Evolutionary conservation across 2,329 filamentous ascomycete genomes (phyloP).

Genomic region (Raffaelea ambrosiae): DNA sequence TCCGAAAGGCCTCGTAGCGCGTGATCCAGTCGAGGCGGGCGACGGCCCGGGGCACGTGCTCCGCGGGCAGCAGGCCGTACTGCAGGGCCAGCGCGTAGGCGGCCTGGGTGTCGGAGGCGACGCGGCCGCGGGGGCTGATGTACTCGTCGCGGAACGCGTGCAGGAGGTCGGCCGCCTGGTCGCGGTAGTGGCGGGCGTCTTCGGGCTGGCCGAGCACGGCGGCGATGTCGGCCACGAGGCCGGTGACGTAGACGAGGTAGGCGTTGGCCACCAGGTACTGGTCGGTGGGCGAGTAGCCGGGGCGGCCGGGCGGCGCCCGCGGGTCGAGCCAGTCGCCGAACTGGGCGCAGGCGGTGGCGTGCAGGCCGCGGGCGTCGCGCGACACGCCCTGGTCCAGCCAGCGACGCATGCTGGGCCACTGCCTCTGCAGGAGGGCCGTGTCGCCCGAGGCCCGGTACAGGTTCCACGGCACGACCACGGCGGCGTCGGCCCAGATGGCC

Average conservation of each 20-base stretch:
- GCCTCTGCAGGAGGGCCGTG: conserved; percentile 16
- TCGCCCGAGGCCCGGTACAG: conserved; percentile 21
- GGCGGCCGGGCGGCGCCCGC: conserved; percentile 21
- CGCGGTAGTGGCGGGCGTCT: conserved; percentile 13
- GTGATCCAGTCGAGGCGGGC: conserved; percentile 10
- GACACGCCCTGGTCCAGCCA: conserved; percentile 21
- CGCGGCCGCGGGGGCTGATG: conserved; percentile 6
- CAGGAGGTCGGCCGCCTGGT: conserved; percentile 17
- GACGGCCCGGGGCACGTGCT: not conserved
- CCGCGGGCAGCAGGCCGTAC: conserved; percentile 15
- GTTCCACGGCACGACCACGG: conserved; percentile 19
- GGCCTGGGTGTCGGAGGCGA: conserved; percentile 17
- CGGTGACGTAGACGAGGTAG: conserved; percentile 25
- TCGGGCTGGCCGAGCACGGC: conserved; percentile 14
- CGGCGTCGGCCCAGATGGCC: conserved; percentile 20
- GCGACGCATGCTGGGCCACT: conserved; percentile 18
- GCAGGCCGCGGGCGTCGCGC: conserved; percentile 18
- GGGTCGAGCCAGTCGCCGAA: conserved; percentile 31
- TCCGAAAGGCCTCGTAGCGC: conserved; percentile 9
- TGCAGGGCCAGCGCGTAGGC: conserved; percentile 17
- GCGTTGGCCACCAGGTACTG: conserved; percentile 25
- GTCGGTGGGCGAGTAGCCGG: conserved; percentile 22
- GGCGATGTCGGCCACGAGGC: conserved; percentile 16
- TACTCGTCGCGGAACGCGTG: conserved; percentile 15
- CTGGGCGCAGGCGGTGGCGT: conserved; percentile 16